These are phyloP conservation scores for Pestalotiopsis sp. DNA, from an alignment of 2,329 filamentous ascomycete species.

Conservation along the genomic window DNA sequence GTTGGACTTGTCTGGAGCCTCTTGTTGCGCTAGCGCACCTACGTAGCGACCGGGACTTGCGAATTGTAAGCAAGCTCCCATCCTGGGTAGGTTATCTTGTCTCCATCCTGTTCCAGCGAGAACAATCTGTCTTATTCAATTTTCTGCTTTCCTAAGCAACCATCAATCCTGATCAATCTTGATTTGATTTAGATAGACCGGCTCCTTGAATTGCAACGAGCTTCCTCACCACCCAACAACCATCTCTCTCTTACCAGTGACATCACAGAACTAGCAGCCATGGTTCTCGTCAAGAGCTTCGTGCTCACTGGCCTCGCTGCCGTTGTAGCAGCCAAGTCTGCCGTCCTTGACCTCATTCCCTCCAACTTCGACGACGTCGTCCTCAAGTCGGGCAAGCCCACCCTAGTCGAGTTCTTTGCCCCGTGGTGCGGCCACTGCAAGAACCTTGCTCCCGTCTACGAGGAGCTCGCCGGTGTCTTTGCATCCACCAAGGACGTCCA, in stretches of 20 bases:
- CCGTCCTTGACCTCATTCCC: slow-evolving; percentile 87
- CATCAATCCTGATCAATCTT: not conserved
- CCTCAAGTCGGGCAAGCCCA: slow-evolving; percentile 89
- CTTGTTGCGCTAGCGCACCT: not conserved
- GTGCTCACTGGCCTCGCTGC: slow-evolving; percentile 58
- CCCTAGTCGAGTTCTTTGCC: slow-evolving; percentile 96
- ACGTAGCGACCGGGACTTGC: not conserved
- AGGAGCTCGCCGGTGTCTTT: slow-evolving; percentile 81
- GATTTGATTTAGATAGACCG: not conserved
- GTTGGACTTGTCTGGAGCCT: not conserved
- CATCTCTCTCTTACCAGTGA: slow-evolving; percentile 14
- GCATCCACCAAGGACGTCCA: slow-evolving; percentile 73
- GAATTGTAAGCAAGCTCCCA: not conserved
- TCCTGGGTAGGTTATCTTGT: not conserved
- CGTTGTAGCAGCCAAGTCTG: slow-evolving; percentile 70
- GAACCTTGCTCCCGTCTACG: slow-evolving; percentile 90
- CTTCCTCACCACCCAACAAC: slow-evolving; percentile 7
- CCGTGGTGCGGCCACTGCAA: slow-evolving; percentile 99
- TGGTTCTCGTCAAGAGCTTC: slow-evolving; percentile 65
- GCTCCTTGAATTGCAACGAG: not conserved
- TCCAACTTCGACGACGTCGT: slow-evolving; percentile 91
- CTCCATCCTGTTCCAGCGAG: not conserved
- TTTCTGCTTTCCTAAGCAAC: not conserved
- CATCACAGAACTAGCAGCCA: slow-evolving; percentile 28
- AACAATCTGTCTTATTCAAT: not conserved